A percentile compares a stretch with the other conserved stretches of the same genome.
These are phyloP conservation scores for Gastrodia elata DNA, from an alignment of 106 monocot species.

Conservation along the genomic window DNA sequence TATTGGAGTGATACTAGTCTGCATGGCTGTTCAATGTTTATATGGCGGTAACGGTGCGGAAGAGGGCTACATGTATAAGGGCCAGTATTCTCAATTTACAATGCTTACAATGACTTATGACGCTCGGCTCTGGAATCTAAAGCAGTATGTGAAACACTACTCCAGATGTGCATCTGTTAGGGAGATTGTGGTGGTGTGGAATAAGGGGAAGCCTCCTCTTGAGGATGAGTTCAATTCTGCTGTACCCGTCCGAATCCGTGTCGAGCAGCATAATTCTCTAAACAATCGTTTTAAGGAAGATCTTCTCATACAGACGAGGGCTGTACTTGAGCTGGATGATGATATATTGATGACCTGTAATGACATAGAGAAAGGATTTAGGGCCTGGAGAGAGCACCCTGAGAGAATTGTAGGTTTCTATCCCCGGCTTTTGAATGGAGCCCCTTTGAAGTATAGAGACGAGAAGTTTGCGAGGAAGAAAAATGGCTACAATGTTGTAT, in stretches of 20 bases:
- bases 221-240: constrained; percentile 36
- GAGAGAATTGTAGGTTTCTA: constrained; percentile 50
- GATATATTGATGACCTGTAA: constrained; percentile 60
- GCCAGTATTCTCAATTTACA: constrained; percentile 45
- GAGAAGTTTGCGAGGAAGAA: constrained; percentile 41
- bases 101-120: constrained; percentile 57
- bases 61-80: constrained; percentile 26
- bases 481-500: constrained; percentile 35
- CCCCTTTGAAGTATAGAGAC: constrained; percentile 36
- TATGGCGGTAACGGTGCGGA: constrained; percentile 44
- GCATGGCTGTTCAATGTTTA: constrained; percentile 34
- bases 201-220: constrained; percentile 41
- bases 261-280: constrained; percentile 36
- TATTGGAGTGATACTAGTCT: constrained; percentile 12
- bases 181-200: constrained; percentile 57
- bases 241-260: constrained; percentile 41
- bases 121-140: constrained; percentile 54
- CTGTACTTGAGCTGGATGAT: constrained; percentile 48
- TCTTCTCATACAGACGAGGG: constrained; percentile 29
- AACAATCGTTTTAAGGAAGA: constrained; percentile 48
- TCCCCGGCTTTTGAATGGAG: constrained; percentile 35
- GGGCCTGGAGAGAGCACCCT: constrained; percentile 53
- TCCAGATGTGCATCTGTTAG: constrained; percentile 47
- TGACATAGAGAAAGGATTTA: constrained; percentile 47
- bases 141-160: constrained; percentile 47